Evolutionary conservation across 352 stramenopile species (phyloP).

Genomic region (Phytophthora cactorum): DNA sequence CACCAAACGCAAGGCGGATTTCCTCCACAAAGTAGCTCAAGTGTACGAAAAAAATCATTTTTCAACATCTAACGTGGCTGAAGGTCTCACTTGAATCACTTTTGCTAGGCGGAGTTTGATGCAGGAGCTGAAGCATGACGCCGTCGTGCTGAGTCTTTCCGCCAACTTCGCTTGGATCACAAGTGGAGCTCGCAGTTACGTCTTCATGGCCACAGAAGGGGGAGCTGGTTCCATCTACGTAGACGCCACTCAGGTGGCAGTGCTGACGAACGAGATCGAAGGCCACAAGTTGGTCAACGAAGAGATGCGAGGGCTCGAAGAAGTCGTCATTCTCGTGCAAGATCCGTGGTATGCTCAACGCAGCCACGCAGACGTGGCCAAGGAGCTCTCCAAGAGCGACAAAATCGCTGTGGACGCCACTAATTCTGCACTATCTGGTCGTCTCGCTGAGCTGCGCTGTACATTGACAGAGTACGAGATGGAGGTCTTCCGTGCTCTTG

Average conservation of each 20-base stretch:
- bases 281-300: conserved; percentile 74
- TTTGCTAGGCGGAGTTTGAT: conserved; percentile 50
- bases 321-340: conserved; percentile 46
- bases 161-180: conserved; percentile 80
- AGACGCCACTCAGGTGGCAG: conserved; percentile 48
- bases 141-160: conserved; percentile 57
- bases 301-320: conserved; percentile 62
- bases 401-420: conserved; percentile 41
- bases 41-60: conserved; percentile 44
- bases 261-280: conserved; percentile 82
- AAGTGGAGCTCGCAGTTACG: conserved; percentile 62
- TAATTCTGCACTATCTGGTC: conserved; percentile 34
- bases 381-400: conserved; percentile 49
- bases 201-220: conserved; percentile 72
- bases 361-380: conserved; percentile 34
- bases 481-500: conserved; percentile 57
- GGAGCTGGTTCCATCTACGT: conserved; percentile 74
- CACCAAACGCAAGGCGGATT: conserved; percentile 49
- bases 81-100: conserved; percentile 1
- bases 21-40: conserved; percentile 49
- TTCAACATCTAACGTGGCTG: neutral
- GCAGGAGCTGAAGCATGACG: conserved; percentile 46
- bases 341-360: conserved; percentile 64
- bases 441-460: conserved; percentile 43
- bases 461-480: conserved; percentile 66